Evolutionary conservation across 1,284 basidiomycete genomes (phyloP), one percentile per base, ranked within the genome.

Genomic region (Trichosporon ovoides): DNA sequence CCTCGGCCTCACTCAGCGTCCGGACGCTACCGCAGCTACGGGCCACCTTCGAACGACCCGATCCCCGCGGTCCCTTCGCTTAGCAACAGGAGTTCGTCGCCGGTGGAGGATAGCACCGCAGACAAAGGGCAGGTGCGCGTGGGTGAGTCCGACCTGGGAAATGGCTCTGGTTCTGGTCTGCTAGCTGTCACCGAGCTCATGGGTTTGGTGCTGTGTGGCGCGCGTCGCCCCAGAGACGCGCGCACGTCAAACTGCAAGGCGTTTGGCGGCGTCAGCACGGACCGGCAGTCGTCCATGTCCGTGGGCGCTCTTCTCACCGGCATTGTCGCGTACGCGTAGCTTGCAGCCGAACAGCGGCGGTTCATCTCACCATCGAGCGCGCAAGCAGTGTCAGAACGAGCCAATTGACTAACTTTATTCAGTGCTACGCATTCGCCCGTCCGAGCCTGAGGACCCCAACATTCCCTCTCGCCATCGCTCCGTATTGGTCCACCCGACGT

Each of bases 391-490:
- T 35, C 46, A 36, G 35, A 48, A 24, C 20, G 33, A 28, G 7
- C 22, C 55, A 43, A 38, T 40, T 28, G 34, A 31, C 33, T 53
- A 22, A 57, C 40, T 34, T n/a, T 37, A 52, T 24, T 36, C 51
- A 93, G 94, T 94, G 65, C 83, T 98, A 64, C 88, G 95, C 63
- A 94, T 98, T 65, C 84, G 94, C 64, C 95, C 95, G 22, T 83
- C 89, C 51, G 91, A 89, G 57, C 88, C 92, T 71, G 90, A 95
- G 80, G 82, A 87, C 58, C 81, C 82, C 58, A 86, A 85, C 69
- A 93, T 97, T 64, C 93, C 95, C 64, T 84, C 87, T 77, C 88
- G 94, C 77, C 97, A 97, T 79, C 93, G 96, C 78, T 85, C 89
- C 64, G 84, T 85, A 66, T 87, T 94, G 68, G 85, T 98, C 75